Percentiles rank a stretch among this genome's conserved stretches.
These are phyloP conservation scores for Halenospora varia DNA, from an alignment of 495 filamentous ascomycete genomes.

Conservation along the genomic window DNA sequence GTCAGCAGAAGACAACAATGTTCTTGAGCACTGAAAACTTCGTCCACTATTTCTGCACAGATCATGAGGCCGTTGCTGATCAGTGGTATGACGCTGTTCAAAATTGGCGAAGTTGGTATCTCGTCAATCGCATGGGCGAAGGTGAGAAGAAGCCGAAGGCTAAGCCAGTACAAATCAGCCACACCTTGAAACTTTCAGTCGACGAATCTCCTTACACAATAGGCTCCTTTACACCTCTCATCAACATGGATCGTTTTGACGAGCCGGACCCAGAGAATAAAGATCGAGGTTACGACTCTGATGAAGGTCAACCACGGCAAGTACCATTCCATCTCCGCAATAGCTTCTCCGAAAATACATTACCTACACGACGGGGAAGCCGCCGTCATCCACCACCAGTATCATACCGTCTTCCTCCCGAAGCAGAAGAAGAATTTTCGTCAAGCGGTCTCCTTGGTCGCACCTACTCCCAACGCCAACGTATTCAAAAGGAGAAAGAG, in stretches of 20 bases:
- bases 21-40: conserved; percentile 81
- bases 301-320: conserved; percentile 23
- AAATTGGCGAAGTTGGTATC: conserved; percentile 84
- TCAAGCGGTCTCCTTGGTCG: conserved; percentile 56
- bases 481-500: conserved; percentile 50
- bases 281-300: conserved; percentile 14
- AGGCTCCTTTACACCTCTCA: conserved; percentile 51
- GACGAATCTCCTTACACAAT: conserved; percentile 44
- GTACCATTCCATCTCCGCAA: conserved; percentile 26
- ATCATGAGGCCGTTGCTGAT: conserved; percentile 59
- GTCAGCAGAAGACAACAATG: conserved; percentile 83
- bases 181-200: conserved; percentile 22
- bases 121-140: conserved; percentile 63
- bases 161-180: conserved; percentile 5
- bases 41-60: conserved; percentile 86
- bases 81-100: conserved; percentile 69
- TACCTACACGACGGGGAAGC: conserved; percentile 30
- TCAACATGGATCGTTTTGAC: conserved; percentile 47
- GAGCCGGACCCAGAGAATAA: neutral
- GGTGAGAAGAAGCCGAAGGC: conserved; percentile 33
- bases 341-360: conserved; percentile 5
- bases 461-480: conserved; percentile 58
- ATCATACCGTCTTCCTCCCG: conserved; percentile 14
- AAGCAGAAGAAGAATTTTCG: conserved; percentile 45
- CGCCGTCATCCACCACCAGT: conserved; percentile 36